Evolutionary conservation across 139 green algal genomes (phyloP).

Genomic region (Deuterostichococcus epilithicus): DNA sequence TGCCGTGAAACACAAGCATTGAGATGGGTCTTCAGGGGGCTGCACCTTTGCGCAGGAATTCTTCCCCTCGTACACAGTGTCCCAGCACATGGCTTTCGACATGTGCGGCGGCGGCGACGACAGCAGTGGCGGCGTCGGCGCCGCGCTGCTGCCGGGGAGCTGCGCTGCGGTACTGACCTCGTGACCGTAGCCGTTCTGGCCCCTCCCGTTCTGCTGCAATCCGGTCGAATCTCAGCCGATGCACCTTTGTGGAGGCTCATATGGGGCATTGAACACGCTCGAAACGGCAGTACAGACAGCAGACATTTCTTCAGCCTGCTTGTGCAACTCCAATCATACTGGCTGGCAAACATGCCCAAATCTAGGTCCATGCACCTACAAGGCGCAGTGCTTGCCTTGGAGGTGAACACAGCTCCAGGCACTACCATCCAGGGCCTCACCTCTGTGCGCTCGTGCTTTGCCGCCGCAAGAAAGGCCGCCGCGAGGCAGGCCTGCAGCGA

Average conservation of each 20-base stretch:
- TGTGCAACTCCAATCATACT: too few species aligned
- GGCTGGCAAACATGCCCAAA: too few species aligned
- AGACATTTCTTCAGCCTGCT: too few species aligned
- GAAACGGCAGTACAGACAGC: too few species aligned
- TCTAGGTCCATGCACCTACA: too few species aligned
- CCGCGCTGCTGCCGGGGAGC: neutral
- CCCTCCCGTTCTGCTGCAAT: neutral
- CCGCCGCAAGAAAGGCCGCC: neutral
- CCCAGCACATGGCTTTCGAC: constrained; percentile 16
- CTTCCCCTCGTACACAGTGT: constrained; percentile 37
- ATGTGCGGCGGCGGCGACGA: neutral
- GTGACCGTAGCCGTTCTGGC: neutral
- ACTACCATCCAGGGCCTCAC: neutral
- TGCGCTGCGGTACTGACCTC: neutral
- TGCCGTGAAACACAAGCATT: too few species aligned
- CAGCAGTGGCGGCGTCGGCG: constrained; percentile 25
- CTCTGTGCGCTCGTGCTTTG: neutral
- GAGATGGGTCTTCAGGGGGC: too few species aligned
- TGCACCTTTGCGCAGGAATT: neutral
- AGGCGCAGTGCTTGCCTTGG: too few species aligned
- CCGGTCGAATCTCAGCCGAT: too few species aligned
- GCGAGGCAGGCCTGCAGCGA: constrained; percentile 29
- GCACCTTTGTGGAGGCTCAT: too few species aligned
- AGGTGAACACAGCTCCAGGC: neutral
- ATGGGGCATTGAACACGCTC: too few species aligned